Conservation (phyloP, 2,329 filamentous ascomycete species). For the Cercospora beticola region DNA sequence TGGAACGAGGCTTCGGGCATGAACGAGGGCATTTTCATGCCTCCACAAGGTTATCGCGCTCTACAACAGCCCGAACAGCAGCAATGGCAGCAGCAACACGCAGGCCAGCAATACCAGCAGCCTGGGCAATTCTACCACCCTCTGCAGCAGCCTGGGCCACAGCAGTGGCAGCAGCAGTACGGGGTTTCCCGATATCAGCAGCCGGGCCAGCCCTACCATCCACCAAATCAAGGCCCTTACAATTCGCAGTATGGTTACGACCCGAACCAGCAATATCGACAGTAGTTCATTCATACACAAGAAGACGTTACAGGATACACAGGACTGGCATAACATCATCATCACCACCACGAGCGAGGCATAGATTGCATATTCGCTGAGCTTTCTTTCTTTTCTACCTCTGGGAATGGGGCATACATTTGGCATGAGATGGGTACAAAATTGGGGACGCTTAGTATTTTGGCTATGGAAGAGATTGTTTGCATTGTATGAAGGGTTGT, state of each 20-base stretch:
- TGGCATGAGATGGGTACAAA: not conserved
- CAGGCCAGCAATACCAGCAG: not conserved
- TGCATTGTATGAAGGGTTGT: not conserved
- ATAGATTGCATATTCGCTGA: not conserved
- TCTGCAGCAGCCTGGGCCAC: not conserved
- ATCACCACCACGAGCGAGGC: not conserved
- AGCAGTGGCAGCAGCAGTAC: not conserved
- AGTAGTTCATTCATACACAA: not conserved
- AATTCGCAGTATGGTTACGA: not conserved
- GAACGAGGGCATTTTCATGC: not conserved
- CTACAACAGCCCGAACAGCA: not conserved
- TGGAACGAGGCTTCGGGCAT: not conserved
- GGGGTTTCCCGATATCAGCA: not conserved
- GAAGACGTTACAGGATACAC: not conserved
- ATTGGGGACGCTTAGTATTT: not conserved
- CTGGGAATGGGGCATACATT: not conserved
- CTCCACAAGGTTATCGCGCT: not conserved
- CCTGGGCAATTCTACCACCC: not conserved
- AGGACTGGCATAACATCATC: not conserved
- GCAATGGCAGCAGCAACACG: not conserved
- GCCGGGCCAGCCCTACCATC: not conserved
- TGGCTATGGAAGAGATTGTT: not conserved
- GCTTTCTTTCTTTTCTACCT: not conserved
- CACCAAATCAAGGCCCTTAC: not conserved
- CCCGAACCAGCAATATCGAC: not conserved